Evolutionary conservation across 352 stramenopile genomes (phyloP).

Genomic region (Globisporangium radiosum): DNA sequence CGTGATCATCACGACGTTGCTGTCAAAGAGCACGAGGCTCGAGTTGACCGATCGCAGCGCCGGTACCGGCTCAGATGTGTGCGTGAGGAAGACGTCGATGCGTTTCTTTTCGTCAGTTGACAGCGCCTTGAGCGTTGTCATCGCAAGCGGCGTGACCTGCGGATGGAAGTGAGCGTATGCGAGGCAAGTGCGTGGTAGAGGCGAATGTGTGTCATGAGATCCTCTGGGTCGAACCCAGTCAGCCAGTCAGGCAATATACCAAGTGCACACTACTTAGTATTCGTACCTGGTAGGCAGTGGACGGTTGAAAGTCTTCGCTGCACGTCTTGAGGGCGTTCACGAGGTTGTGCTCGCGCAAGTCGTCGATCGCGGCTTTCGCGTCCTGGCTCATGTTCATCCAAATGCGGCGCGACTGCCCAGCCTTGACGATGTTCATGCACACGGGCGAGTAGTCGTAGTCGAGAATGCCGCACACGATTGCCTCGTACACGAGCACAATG

Average conservation of each 20-base stretch:
- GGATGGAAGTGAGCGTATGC: constrained; percentile 26
- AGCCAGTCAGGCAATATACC: too few relatives aligned
- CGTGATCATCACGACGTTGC: constrained; percentile 89
- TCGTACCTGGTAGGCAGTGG: constrained; percentile 91
- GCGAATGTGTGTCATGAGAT: too few relatives aligned
- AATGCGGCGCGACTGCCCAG: constrained; percentile 72
- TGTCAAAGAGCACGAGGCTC: constrained; percentile 88
- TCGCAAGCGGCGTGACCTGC: constrained; percentile 37
- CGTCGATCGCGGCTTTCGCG: constrained; percentile 93
- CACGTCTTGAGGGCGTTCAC: constrained; percentile 94
- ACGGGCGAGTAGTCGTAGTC: constrained; percentile 97
- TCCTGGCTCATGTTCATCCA: constrained; percentile 96
- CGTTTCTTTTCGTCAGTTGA: constrained; percentile 33
- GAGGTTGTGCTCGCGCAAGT: constrained; percentile 92
- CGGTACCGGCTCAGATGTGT: constrained; percentile 17
- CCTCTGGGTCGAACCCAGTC: too few relatives aligned
- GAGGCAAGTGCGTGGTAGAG: neutral
- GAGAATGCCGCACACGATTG: constrained; percentile 90
- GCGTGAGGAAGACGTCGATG: constrained; percentile 58
- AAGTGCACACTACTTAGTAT: too few relatives aligned
- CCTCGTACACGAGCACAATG: constrained; percentile 96
- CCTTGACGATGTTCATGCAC: constrained; percentile 92
- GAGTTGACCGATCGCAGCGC: constrained; percentile 49
- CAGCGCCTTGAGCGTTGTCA: constrained; percentile 34
- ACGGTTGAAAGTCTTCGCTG: constrained; percentile 91